These are phyloP conservation scores for Aegilops umbellulata DNA, from an alignment of 176 grass and related monocot genomes.

Conservation along the genomic window DNA sequence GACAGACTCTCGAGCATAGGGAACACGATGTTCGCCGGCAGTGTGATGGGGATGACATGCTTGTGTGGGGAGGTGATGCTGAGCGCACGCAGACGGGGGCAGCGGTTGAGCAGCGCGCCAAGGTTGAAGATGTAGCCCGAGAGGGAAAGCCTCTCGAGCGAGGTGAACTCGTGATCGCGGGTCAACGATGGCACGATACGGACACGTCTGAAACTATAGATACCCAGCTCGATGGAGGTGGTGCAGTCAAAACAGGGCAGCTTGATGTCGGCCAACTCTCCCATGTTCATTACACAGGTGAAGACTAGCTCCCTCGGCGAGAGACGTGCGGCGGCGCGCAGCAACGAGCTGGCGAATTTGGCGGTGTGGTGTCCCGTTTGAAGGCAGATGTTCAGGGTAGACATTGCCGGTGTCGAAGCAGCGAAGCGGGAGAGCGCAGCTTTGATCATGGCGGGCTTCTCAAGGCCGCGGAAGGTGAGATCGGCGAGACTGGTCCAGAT, in stretches of 20 bases:
- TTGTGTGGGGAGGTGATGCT: background rate
- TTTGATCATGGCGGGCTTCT: background rate
- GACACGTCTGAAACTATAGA: too few species aligned
- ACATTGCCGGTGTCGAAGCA: background rate
- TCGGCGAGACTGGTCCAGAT: background rate
- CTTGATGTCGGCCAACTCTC: background rate
- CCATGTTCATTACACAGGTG: background rate
- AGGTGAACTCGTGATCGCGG: too few species aligned
- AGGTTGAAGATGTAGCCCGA: too few species aligned
- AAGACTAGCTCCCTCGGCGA: background rate
- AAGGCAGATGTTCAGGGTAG: background rate
- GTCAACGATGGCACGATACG: too few species aligned
- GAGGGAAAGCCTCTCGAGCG: too few species aligned
- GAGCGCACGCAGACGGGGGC: background rate
- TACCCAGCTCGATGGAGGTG: background rate
- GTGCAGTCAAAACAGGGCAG: background rate
- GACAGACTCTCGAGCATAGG: background rate
- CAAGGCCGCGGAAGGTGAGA: background rate
- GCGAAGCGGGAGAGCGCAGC: background rate
- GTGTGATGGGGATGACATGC: background rate
- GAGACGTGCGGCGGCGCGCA: background rate
- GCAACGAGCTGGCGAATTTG: background rate
- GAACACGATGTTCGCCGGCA: background rate
- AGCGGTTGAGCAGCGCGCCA: too few species aligned
- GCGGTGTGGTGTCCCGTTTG: too few species aligned